Evolutionary conservation across 2,329 filamentous ascomycete genomes (phyloP).

Genomic region (Fusarium tupiense): DNA sequence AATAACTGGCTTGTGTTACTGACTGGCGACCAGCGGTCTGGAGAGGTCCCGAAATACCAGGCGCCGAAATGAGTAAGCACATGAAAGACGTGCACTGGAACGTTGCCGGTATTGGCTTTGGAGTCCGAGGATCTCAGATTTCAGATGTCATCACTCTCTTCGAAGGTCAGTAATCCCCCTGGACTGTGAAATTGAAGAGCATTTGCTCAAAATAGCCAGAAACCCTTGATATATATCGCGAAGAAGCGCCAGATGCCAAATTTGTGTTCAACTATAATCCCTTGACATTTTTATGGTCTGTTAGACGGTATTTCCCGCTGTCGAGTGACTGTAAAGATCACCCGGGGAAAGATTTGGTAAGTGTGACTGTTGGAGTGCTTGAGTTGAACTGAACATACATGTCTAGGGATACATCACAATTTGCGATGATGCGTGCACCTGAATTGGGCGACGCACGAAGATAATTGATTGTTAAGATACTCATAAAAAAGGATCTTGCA

Average conservation of each 20-base stretch:
- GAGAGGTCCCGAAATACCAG: not conserved
- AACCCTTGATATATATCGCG: constrained; percentile 4
- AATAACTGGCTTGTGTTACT: fast-evolving
- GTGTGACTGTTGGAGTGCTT: not conserved
- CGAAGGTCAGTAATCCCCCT: not conserved
- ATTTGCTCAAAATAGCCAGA: fast-evolving
- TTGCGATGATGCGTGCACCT: too few relatives aligned
- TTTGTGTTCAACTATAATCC: constrained; percentile 18
- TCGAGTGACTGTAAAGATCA: not conserved
- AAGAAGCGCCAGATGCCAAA: not conserved
- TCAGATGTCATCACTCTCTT: not conserved
- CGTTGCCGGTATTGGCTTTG: constrained; percentile 3
- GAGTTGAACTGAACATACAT: fast-evolving
- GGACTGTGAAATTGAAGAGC: fast-evolving
- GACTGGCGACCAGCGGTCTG: not conserved
- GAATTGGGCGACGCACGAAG: too few relatives aligned
- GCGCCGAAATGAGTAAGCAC: not conserved
- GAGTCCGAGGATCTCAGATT: not conserved
- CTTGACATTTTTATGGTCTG: constrained; percentile 2
- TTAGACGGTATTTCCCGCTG: not conserved
- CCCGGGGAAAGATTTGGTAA: not conserved
- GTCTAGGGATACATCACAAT: not conserved
- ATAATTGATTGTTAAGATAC: too few relatives aligned
- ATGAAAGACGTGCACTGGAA: constrained; percentile 9
- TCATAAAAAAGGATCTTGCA: too few relatives aligned